Evolutionary conservation across 1,284 basidiomycete genomes (phyloP), one percentile per base, ranked within the genome.

Genomic region (Apiotrichum mycotoxinovorans): DNA sequence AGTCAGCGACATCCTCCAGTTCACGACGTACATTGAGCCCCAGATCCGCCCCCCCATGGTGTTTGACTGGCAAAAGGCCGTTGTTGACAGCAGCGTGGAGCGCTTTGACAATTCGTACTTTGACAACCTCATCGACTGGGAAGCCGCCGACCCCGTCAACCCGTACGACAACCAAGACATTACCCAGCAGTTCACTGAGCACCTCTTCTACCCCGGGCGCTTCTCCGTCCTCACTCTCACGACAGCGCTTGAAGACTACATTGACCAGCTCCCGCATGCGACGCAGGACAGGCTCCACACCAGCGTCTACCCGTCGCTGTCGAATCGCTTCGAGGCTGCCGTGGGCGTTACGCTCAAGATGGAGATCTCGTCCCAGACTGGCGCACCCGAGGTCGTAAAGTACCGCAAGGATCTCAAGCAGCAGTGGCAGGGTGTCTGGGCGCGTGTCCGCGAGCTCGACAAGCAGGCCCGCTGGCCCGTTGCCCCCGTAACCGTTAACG

Each of bases 381-480:
- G 91, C 12, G 86, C 86, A 22, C 81, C 85, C 38, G 84, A 88
- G 59, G 82, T 91, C 65, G 84, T 85, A 48, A 85, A 85, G 52
- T 93, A 89, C 72, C 87, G 88, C 83, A 87, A 84, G 66, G 85
- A 86, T 0, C 77, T 94, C 62, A 93, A 91, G 73, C 80, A 88
- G 40, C 91, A 96, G 66, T 96, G 92, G 91, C 88, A 95, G 67
- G 89, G 91, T 2, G 90, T 95, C 68, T 85, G 94, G 62, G 87
- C 92, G 15, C 83, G 89, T 42, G 91, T 89, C 66, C 84, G 89
- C 56, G 90, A 93, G 66, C 81, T 91, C 15, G 91, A 95, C 75
- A 85, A 88, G 47, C 85, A 85, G 63, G 89, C 87, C 23, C 83
- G 91, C 45, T 89, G 88, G 87, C 90, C 91, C 0, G 80, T 94